These are phyloP conservation scores for Monosporascus sp. DNA, from an alignment of 2,329 filamentous ascomycete species.

Conservation along the genomic window DNA sequence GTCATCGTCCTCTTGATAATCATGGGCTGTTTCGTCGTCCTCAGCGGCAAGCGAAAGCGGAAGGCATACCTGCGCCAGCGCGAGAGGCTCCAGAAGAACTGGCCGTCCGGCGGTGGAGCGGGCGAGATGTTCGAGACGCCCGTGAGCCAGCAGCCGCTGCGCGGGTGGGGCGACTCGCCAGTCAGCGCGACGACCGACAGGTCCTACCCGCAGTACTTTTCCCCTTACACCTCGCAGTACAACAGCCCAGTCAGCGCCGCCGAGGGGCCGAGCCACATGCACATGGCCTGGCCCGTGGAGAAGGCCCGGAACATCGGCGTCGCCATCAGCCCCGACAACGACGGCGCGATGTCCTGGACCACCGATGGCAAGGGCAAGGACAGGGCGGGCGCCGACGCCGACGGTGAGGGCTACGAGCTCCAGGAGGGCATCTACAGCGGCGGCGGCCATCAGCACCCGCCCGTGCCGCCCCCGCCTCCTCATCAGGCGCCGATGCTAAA, in stretches of 20 bases:
- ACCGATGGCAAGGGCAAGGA: conserved; percentile 36
- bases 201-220: conserved; percentile 44
- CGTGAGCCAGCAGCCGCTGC: conserved; percentile 46
- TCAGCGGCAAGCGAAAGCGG: conserved; percentile 50
- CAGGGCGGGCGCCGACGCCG: conserved; percentile 2
- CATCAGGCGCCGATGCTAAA: conserved; percentile 35
- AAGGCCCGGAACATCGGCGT: conserved; percentile 35
- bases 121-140: conserved; percentile 46
- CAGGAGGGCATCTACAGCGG: conserved; percentile 36
- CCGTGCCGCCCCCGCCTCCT: conserved; percentile 14
- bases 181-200: conserved; percentile 37
- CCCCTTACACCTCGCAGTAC: conserved; percentile 55
- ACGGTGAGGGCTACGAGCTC: conserved; percentile 43
- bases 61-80: conserved; percentile 45
- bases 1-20: conserved; percentile 42
- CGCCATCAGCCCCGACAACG: conserved; percentile 35
- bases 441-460: conserved; percentile 14
- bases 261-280: conserved; percentile 25
- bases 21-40: conserved; percentile 48
- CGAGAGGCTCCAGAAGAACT: conserved; percentile 36
- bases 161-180: conserved; percentile 50
- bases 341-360: conserved; percentile 18
- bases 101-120: conserved; percentile 29
- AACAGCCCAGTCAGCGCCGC: conserved; percentile 49
- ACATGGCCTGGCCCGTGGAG: conserved; percentile 32